Evolutionary conservation across 2,329 filamentous ascomycete genomes (phyloP).

Genomic region (Arthrinium puccinioides): DNA sequence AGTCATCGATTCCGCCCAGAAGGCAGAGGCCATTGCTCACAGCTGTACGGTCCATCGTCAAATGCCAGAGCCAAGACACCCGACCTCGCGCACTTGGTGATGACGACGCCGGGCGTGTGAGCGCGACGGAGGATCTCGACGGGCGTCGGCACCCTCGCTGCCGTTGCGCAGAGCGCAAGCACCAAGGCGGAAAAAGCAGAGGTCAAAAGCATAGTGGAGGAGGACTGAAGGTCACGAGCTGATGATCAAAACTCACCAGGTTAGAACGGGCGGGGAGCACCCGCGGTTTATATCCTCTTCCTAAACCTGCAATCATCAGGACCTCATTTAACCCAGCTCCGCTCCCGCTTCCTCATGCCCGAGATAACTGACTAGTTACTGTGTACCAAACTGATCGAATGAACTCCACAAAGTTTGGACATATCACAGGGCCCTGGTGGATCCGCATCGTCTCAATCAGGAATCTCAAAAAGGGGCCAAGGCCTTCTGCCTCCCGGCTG

Average conservation of each 20-base stretch:
- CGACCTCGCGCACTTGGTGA: conserved; percentile 35
- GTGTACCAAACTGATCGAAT: too few relatives aligned
- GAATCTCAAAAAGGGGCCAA: background rate
- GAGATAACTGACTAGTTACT: too few relatives aligned
- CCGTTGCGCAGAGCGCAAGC: conserved; percentile 19
- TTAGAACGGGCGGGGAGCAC: background rate
- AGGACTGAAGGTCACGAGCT: background rate
- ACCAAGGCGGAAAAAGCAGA: conserved; percentile 13
- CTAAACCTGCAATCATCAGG: too few relatives aligned
- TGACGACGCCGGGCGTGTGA: conserved; percentile 33
- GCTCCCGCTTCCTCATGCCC: background rate
- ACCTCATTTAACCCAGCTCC: background rate
- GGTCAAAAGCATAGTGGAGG: conserved; percentile 16
- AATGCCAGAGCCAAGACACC: conserved; percentile 43
- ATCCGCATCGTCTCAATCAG: too few relatives aligned
- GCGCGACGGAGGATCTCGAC: conserved; percentile 32
- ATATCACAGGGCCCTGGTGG: too few relatives aligned
- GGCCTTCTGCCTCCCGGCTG: background rate
- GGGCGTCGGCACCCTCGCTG: conserved; percentile 26
- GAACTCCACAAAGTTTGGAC: too few relatives aligned
- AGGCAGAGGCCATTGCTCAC: too few relatives aligned
- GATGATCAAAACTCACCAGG: background rate
- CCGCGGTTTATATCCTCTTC: background rate
- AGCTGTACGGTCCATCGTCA: conserved; percentile 45
- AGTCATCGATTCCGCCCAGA: too few relatives aligned